phyloP scores from a whole-genome alignment of 148 eudicot species.

The Linanthus parryae region DNA sequence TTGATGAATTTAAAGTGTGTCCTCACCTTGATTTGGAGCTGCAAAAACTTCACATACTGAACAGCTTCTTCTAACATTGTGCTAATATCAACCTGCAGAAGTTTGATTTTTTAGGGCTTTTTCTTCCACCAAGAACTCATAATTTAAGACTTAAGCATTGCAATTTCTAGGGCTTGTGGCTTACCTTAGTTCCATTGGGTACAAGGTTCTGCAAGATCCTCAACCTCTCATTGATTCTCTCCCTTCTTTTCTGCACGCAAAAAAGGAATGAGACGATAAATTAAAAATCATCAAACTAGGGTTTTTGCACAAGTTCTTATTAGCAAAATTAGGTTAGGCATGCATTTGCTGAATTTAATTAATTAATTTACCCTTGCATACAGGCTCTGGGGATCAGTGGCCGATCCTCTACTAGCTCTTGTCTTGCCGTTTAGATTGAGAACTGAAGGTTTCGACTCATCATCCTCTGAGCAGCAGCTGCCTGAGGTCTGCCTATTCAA shows the following conservation, averaged over 20 bases:
- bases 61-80: slow-evolving; percentile 21
- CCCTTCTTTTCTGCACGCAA: slow-evolving; percentile 59
- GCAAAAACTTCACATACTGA: slow-evolving; percentile 18
- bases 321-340: too few relatives aligned
- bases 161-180: neutral
- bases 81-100: slow-evolving; percentile 17
- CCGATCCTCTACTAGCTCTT: slow-evolving; percentile 61
- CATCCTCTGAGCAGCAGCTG: slow-evolving; percentile 35
- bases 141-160: too few relatives aligned
- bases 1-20: neutral
- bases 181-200: slow-evolving; percentile 87
- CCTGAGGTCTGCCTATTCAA: too few relatives aligned
- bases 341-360: too few relatives aligned
- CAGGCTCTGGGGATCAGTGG: slow-evolving; percentile 91
- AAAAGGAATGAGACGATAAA: neutral
- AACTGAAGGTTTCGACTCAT: neutral
- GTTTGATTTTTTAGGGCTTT: neutral
- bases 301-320: too few relatives aligned
- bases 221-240: slow-evolving; percentile 69
- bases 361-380: slow-evolving; percentile 65
- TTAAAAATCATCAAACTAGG: too few relatives aligned
- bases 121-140: too few relatives aligned
- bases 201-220: slow-evolving; percentile 66
- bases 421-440: slow-evolving; percentile 36
- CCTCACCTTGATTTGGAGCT: slow-evolving; percentile 18